phyloP scores from a whole-genome alignment of 192 early-diverging fungal species.

The Phlyctochytrium bullatum region DNA sequence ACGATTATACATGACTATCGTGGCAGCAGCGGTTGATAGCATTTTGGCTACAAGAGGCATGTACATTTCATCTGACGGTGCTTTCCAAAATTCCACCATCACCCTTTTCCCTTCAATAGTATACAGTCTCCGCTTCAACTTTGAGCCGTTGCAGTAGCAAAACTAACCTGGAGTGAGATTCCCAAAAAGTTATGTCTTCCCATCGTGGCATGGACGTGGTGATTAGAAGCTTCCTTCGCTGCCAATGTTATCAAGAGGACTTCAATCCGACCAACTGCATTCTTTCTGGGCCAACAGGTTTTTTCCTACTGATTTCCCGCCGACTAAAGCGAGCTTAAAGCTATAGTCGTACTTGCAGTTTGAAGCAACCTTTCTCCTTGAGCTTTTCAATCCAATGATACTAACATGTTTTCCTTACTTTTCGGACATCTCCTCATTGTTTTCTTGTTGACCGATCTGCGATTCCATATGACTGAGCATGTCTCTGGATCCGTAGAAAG shows the following conservation, averaged over 20 bases:
- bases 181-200: too few relatives aligned
- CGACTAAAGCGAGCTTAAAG: constrained; percentile 22
- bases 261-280: constrained; percentile 9
- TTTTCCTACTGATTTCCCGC: constrained; percentile 17
- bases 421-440: not conserved
- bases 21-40: constrained; percentile 15
- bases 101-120: constrained; percentile 10
- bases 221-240: not conserved
- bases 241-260: not conserved
- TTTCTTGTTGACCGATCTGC: not conserved
- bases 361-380: too few relatives aligned
- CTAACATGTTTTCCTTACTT: too few relatives aligned
- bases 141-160: too few relatives aligned
- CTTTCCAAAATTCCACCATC: constrained; percentile 18
- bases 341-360: constrained; percentile 21
- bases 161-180: not conserved
- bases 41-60: constrained; percentile 3
- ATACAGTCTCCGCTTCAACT: constrained; percentile 8
- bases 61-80: constrained; percentile 5
- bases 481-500: not conserved
- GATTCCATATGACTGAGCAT: not conserved
- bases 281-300: constrained; percentile 11
- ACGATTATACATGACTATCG: constrained; percentile 17
- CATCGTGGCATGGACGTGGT: too few relatives aligned
- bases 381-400: too few relatives aligned